These are phyloP conservation scores for Copromyces sp. DNA, from an alignment of 495 filamentous ascomycete genomes.

Conservation along the genomic window DNA sequence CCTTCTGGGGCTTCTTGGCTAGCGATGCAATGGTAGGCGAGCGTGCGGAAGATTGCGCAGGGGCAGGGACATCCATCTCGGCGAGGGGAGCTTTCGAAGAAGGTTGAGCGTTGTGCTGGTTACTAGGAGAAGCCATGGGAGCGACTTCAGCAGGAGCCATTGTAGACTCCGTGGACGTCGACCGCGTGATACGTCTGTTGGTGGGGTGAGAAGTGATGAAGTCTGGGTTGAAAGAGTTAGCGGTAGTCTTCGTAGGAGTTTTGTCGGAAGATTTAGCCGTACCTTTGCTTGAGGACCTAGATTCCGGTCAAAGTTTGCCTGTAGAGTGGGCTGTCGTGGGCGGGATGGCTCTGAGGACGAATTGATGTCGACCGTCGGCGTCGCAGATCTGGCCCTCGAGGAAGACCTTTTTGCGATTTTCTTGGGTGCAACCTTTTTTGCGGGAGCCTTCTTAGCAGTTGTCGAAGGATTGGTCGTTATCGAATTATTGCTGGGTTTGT, in stretches of 20 bases:
- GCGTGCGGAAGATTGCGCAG: background rate
- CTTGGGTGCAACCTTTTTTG: background rate
- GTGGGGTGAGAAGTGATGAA: background rate
- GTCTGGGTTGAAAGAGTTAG: background rate
- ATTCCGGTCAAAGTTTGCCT: background rate
- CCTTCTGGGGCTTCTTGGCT: background rate
- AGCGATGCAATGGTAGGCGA: too few species aligned
- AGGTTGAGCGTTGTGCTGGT: background rate
- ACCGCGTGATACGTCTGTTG: background rate
- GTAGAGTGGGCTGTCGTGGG: background rate
- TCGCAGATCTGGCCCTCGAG: background rate
- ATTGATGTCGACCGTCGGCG: fast-evolving
- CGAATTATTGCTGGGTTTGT: background rate
- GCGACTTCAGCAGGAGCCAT: too few species aligned
- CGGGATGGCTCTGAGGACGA: background rate
- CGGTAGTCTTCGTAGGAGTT: background rate
- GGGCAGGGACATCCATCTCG: too few species aligned
- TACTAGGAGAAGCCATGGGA: too few species aligned
- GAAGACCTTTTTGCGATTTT: background rate
- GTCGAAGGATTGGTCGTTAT: background rate
- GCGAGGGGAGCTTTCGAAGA: too few species aligned
- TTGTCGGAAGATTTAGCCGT: background rate
- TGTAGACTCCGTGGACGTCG: background rate
- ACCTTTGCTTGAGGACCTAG: background rate
- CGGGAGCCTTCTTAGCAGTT: background rate